Percentiles rank a stretch among this genome's conserved stretches.
Conservation (phyloP, 208 protist genomes). For the Acanthamoeba royreba region DNA sequence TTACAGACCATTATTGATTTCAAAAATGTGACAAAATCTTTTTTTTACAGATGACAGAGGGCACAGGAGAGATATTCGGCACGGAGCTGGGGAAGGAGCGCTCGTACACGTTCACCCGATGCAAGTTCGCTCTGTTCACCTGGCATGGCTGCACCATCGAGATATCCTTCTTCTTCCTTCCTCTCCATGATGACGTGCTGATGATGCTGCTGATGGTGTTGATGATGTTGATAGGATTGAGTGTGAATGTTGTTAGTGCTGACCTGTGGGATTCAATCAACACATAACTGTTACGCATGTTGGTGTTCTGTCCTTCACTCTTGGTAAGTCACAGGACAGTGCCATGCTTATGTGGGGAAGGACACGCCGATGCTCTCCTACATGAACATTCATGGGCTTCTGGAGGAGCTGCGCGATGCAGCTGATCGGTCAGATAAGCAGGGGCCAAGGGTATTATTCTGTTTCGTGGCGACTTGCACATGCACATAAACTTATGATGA, state of each 20-base stretch:
- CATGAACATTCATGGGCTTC: slow-evolving; percentile 23
- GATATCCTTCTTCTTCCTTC: background rate
- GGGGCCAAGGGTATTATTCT: background rate
- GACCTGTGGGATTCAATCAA: no score
- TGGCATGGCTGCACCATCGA: slow-evolving; percentile 66
- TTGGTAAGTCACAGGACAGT: background rate
- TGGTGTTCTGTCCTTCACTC: background rate
- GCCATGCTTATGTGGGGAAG: slow-evolving; percentile 40
- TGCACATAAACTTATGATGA: background rate
- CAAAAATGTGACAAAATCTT: no score
- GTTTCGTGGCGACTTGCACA: background rate
- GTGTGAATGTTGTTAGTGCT: no score
- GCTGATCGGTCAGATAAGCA: background rate
- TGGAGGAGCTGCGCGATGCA: slow-evolving; percentile 10
- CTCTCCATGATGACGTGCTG: background rate
- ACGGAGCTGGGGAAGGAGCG: slow-evolving; percentile 57
- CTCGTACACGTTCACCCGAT: slow-evolving; percentile 51
- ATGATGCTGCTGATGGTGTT: no score
- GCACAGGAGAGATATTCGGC: slow-evolving; percentile 68
- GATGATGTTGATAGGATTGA: no score
- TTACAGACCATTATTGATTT: no score
- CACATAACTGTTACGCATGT: background rate
- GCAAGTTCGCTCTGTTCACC: slow-evolving; percentile 63
- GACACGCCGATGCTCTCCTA: slow-evolving; percentile 49
- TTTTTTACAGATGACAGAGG: slow-evolving; percentile 13